Percentiles rank a stretch among this genome's conserved stretches.
These are phyloP conservation scores for Setaria viridis DNA, from an alignment of 202 grass and related monocot species.

Conservation along the genomic window DNA sequence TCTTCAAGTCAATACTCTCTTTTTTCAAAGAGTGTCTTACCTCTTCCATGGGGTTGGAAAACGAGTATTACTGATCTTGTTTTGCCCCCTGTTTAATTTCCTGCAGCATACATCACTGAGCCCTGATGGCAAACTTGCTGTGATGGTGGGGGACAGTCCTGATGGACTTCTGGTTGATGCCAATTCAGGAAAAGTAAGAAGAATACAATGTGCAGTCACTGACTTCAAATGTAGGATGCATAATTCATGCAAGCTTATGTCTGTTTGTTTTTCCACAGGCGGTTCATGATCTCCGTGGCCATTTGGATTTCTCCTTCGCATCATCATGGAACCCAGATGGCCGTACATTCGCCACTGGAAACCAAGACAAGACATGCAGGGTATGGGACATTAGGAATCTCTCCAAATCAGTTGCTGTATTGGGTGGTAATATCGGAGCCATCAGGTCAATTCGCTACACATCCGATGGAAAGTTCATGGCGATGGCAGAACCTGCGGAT, in stretches of 20 bases:
- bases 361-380: slow-evolving; percentile 90
- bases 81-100: slow-evolving; percentile 18
- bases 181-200: slow-evolving; percentile 76
- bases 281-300: slow-evolving; percentile 66
- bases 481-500: slow-evolving; percentile 83
- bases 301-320: slow-evolving; percentile 87
- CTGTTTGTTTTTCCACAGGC: slow-evolving; percentile 49
- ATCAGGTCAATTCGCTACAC: slow-evolving; percentile 82
- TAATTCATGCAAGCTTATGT: slow-evolving; percentile 5
- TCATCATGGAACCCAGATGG: slow-evolving; percentile 88
- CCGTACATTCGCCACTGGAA: slow-evolving; percentile 74
- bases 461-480: slow-evolving; percentile 76
- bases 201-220: not conserved
- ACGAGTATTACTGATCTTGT: slow-evolving; percentile 8
- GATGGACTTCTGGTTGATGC: slow-evolving; percentile 68
- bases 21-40: not conserved
- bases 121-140: slow-evolving; percentile 76
- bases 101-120: slow-evolving; percentile 79
- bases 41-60: not conserved
- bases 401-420: slow-evolving; percentile 65
- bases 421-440: slow-evolving; percentile 85
- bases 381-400: slow-evolving; percentile 85
- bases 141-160: slow-evolving; percentile 70
- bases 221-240: not conserved
- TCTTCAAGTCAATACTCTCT: not conserved